Evolutionary conservation across 2,329 filamentous ascomycete genomes (phyloP).

Genomic region (Colletotrichum truncatum): DNA sequence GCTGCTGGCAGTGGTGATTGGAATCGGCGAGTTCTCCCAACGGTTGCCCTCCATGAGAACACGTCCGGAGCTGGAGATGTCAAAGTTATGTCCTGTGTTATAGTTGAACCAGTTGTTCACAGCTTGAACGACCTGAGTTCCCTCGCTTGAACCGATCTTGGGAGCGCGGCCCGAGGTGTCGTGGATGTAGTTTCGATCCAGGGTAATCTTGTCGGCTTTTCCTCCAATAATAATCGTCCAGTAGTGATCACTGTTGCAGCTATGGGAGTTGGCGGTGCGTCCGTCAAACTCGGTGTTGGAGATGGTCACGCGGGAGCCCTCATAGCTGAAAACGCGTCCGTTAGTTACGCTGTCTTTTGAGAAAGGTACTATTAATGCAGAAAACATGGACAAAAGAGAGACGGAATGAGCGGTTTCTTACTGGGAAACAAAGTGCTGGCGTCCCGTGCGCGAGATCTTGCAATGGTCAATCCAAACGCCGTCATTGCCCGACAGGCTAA

Average conservation of each 20-base stretch:
- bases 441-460: constrained; percentile 52
- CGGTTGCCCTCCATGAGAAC: constrained; percentile 55
- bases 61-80: constrained; percentile 40
- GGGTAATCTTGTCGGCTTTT: constrained; percentile 49
- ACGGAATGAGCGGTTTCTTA: constrained; percentile 38
- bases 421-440: constrained; percentile 48
- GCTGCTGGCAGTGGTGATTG: constrained; percentile 43
- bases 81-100: constrained; percentile 55
- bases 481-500: constrained; percentile 42
- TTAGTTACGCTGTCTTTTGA: no score
- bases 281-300: constrained; percentile 58
- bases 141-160: constrained; percentile 33
- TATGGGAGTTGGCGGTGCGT: constrained; percentile 49
- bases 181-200: constrained; percentile 55
- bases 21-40: constrained; percentile 50
- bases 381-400: constrained; percentile 39
- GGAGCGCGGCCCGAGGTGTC: constrained; percentile 49
- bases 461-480: constrained; percentile 47
- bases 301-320: constrained; percentile 47
- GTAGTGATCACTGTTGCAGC: constrained; percentile 56
- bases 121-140: constrained; percentile 41
- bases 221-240: constrained; percentile 54
- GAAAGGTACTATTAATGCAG: no score
- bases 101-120: constrained; percentile 53
- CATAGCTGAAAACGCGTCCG: neutral